Conservation (phyloP, 805 yeast genomes). For the Suhomyces sp. region DNA sequence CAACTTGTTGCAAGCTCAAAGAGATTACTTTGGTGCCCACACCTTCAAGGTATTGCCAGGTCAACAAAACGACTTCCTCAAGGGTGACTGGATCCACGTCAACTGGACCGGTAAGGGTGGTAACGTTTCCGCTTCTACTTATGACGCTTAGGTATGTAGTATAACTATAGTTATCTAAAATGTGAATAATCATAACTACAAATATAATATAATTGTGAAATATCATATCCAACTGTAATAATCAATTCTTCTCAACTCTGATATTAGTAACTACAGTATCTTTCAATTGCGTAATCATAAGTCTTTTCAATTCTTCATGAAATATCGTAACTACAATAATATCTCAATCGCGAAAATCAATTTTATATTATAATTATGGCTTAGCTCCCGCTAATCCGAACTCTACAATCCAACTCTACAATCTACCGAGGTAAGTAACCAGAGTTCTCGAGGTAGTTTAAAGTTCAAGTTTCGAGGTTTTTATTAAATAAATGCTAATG, state of each 20-base stretch:
- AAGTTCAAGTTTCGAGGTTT: neutral
- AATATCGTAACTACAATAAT: too few species aligned
- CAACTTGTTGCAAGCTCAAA: conserved; percentile 97
- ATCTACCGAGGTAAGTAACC: neutral
- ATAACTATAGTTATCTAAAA: neutral
- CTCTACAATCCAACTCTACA: neutral
- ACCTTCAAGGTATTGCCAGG: conserved; percentile 95
- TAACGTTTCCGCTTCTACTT: conserved; percentile 91
- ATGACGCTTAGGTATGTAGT: conserved; percentile 63
- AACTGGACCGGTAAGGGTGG: conserved; percentile 99
- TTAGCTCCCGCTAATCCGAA: neutral
- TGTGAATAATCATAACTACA: neutral
- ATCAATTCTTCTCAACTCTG: too few species aligned
- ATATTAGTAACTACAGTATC: too few species aligned
- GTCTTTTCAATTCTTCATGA: too few species aligned
- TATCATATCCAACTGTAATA: too few species aligned
- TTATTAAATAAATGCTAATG: neutral
- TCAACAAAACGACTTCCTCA: conserved; percentile 66
- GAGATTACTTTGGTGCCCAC: conserved; percentile 99
- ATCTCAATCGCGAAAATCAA: neutral
- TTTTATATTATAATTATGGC: neutral
- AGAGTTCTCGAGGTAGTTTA: too few species aligned
- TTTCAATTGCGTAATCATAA: too few species aligned
- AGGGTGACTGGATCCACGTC: conserved; percentile 81
- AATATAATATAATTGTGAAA: neutral